phyloP scores from a whole-genome alignment of 345 rosid genomes.

The Euphorbia peplus region DNA sequence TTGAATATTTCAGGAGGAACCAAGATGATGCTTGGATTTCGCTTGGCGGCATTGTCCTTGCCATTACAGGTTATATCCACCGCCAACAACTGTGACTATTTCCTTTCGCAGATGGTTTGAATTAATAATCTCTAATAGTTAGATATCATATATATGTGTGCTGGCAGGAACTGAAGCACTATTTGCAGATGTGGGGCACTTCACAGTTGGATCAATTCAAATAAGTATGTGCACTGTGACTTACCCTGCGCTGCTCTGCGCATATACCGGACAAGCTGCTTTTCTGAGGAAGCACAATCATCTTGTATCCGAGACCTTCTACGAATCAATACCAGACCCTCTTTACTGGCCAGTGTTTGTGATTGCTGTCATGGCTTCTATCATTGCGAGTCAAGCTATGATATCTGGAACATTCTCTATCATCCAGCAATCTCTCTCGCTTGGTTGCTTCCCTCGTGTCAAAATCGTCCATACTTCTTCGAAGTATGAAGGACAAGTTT shows the following conservation, averaged over 20 bases:
- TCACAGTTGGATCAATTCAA: conserved; percentile 29
- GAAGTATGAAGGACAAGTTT: conserved; percentile 52
- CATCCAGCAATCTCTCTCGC: conserved; percentile 53
- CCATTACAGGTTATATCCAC: conserved; percentile 21
- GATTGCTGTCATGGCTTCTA: conserved; percentile 43
- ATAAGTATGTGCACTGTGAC: conserved; percentile 33
- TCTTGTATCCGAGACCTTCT: conserved; percentile 29
- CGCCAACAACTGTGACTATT: too few species aligned
- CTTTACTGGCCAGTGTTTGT: conserved; percentile 61
- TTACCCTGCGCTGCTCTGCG: conserved; percentile 27
- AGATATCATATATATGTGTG: not conserved
- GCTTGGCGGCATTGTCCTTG: conserved; percentile 34
- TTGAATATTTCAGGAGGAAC: conserved; percentile 31
- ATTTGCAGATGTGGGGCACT: conserved; percentile 33
- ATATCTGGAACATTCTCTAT: conserved; percentile 60
- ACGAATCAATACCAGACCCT: conserved; percentile 33
- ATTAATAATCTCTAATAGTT: too few species aligned
- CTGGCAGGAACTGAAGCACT: conserved; percentile 37
- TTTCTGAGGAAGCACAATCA: conserved; percentile 34
- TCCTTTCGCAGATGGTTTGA: too few species aligned
- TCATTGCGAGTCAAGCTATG: conserved; percentile 61
- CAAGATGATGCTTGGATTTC: conserved; percentile 33
- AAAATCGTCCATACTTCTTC: conserved; percentile 55
- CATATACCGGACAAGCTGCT: conserved; percentile 40
- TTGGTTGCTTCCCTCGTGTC: conserved; percentile 62